Base-by-base conservation (phyloP, 2,329 filamentous ascomycete genomes). In the Samsoniella hepiali region DNA sequence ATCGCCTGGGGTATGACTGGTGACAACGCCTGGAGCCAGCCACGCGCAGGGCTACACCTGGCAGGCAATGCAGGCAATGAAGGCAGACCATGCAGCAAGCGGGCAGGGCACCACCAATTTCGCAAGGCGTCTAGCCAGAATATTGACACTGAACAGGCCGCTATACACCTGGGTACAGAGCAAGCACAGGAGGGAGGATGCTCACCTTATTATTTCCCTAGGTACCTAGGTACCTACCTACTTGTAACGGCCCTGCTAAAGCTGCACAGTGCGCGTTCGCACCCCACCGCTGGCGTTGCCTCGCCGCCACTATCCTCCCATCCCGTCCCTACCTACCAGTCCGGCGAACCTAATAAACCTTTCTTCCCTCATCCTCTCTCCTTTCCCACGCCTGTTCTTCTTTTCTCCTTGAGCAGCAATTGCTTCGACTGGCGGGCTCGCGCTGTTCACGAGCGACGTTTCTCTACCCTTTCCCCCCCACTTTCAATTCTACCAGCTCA, bases 371-470 rank as follows among this genome's bases (percentile, higher is more conserved):
- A 40, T 42, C 40, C 47, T 36, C 45, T 60, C 31, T 36, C 34
- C 45, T 63, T 29, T 45, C 11, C 40, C 36, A n/a, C 36, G 45
- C 29, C 31, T 49, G 50, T 42, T 63, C 61, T 59, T 60, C 50
- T 51, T 49, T 27, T 17, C 45, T 47, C 55, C 29, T 50, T 53
- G 54, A 53, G 54, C 54, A 63, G 62, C 62, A 63, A 63, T 63
- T 65, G 59, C 58, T 63, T 47, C 57, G 58, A 47, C 59, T 63
- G 32, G 53, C 62, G 55, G 62, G 49, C 13, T 29, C 45, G 44
- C 17, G 51, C 27, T 62, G 44, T 49, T 57, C 3, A 34, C 32
- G 40, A 42, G 60, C 60, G 50, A 47, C 34, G 3, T 53, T 44
- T 55, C 42, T n/a, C 10, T 32, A 38, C 38, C 45, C 29, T 44